Conservation (phyloP, 1,139 yeast species). For the Zhuliangozyma parablackwelliae region DNA sequence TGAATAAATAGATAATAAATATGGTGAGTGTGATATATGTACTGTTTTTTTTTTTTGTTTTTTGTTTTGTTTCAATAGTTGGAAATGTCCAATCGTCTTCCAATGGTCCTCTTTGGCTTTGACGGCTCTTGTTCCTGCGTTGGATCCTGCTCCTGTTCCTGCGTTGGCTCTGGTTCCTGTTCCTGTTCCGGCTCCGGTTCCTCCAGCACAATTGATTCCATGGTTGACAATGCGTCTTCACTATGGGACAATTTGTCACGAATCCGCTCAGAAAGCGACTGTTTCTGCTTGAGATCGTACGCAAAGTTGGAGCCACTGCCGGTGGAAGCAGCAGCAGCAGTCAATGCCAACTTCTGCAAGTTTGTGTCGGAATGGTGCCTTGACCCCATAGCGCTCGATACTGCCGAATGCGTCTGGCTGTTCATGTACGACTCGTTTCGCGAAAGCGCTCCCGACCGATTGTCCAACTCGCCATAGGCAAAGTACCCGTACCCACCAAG, state of each 20-base stretch:
- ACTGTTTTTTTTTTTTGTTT: neutral
- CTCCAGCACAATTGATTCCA: slow-evolving; percentile 1
- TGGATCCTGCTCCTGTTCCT: neutral
- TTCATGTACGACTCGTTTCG: slow-evolving; percentile 27
- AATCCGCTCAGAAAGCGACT: slow-evolving; percentile 30
- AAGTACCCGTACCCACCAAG: slow-evolving; percentile 75
- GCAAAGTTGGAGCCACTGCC: slow-evolving; percentile 1
- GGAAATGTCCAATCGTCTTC: slow-evolving; percentile 19
- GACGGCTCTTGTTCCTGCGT: slow-evolving; percentile 1
- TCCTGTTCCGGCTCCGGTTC: neutral
- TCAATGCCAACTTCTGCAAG: slow-evolving; percentile 14
- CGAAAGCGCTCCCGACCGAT: slow-evolving; percentile 27
- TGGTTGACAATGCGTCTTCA: slow-evolving; percentile 12
- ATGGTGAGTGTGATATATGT: neutral
- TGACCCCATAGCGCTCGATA: slow-evolving; percentile 18
- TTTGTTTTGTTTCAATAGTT: neutral
- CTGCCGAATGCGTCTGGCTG: slow-evolving; percentile 21
- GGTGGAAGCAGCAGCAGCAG: slow-evolving; percentile 1
- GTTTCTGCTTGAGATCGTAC: slow-evolving; percentile 25
- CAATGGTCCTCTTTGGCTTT: slow-evolving; percentile 14
- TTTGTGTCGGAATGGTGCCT: slow-evolving; percentile 31
- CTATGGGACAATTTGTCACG: slow-evolving; percentile 31
- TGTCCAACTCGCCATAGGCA: slow-evolving; percentile 57
- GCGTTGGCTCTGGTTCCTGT: neutral
- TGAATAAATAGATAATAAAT: too few species aligned